phyloP scores from a whole-genome alignment of 2,329 filamentous ascomycete genomes.

The Xylariaceae sp. region DNA sequence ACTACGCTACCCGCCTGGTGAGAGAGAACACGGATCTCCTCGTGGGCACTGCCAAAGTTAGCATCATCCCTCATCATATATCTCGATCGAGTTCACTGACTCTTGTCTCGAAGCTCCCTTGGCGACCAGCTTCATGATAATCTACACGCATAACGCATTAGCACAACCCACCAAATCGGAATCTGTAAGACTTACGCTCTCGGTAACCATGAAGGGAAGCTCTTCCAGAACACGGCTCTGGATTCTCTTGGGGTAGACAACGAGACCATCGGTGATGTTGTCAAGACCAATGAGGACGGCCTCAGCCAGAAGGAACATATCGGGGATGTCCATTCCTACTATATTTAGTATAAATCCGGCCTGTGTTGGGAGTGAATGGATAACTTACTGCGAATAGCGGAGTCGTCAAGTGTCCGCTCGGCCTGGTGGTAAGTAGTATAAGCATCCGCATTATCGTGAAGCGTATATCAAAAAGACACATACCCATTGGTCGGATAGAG shows the following conservation, averaged over 20 bases:
- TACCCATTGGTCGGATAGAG: conserved; percentile 68
- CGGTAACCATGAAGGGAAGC: conserved; percentile 76
- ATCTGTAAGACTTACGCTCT: conserved; percentile 17
- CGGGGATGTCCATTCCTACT: conserved; percentile 17
- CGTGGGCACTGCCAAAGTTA: conserved; percentile 55
- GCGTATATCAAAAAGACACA: background rate
- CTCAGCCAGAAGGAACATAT: conserved; percentile 60
- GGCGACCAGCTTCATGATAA: conserved; percentile 30
- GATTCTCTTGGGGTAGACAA: conserved; percentile 75
- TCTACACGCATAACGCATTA: conserved; percentile 6
- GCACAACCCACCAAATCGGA: background rate
- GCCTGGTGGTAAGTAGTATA: conserved; percentile 2
- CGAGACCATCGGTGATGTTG: conserved; percentile 63
- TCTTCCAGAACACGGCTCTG: conserved; percentile 55
- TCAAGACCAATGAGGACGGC: conserved; percentile 62
- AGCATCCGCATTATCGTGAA: background rate
- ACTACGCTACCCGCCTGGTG: conserved; percentile 65
- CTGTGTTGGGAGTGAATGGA: background rate
- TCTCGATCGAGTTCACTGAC: background rate
- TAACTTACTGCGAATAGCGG: conserved; percentile 53
- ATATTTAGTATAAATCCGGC: background rate
- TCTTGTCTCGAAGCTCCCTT: conserved; percentile 29
- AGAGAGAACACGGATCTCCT: conserved; percentile 77
- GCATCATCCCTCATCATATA: background rate
- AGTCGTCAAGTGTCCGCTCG: conserved; percentile 66